Evolutionary conservation across 106 monocot species (phyloP).

Genomic region (Vanilla planifolia): DNA sequence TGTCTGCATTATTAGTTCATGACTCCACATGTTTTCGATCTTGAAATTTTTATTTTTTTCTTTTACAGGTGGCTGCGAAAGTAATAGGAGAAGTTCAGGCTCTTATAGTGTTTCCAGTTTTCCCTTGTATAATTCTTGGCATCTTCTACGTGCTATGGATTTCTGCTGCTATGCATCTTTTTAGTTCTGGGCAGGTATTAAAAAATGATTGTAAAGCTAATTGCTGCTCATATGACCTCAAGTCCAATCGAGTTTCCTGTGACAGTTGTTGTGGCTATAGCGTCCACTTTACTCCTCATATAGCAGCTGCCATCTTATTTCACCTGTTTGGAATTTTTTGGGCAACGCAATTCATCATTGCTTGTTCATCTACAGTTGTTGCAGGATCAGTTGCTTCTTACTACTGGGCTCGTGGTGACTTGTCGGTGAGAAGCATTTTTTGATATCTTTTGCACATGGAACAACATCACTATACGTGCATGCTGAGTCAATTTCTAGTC

Average conservation of each 20-base stretch:
- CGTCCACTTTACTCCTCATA: constrained; percentile 83
- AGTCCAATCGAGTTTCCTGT: constrained; percentile 75
- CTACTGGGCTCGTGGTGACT: constrained; percentile 91
- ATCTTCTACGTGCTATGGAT: constrained; percentile 97
- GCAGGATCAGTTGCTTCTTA: constrained; percentile 98
- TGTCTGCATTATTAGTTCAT: too few relatives aligned
- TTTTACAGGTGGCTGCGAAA: constrained; percentile 94
- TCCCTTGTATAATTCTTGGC: constrained; percentile 76
- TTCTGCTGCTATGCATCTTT: constrained; percentile 86
- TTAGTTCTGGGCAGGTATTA: constrained; percentile 85
- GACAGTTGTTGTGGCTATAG: constrained; percentile 94
- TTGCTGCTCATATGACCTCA: constrained; percentile 92
- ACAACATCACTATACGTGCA: too few relatives aligned
- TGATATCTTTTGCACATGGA: too few relatives aligned
- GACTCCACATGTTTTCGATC: too few relatives aligned
- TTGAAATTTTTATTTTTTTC: not conserved
- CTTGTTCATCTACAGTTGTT: constrained; percentile 84
- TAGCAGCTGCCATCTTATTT: constrained; percentile 83
- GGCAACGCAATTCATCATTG: constrained; percentile 92
- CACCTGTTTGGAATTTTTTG: constrained; percentile 93
- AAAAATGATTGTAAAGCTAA: constrained; percentile 80
- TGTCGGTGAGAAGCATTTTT: constrained; percentile 53
- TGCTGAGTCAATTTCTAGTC: not conserved
- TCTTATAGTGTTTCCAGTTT: constrained; percentile 84
- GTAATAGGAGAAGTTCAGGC: constrained; percentile 99